phyloP scores from a whole-genome alignment of 2,329 filamentous ascomycete genomes.

The Penicillium occitanis region DNA sequence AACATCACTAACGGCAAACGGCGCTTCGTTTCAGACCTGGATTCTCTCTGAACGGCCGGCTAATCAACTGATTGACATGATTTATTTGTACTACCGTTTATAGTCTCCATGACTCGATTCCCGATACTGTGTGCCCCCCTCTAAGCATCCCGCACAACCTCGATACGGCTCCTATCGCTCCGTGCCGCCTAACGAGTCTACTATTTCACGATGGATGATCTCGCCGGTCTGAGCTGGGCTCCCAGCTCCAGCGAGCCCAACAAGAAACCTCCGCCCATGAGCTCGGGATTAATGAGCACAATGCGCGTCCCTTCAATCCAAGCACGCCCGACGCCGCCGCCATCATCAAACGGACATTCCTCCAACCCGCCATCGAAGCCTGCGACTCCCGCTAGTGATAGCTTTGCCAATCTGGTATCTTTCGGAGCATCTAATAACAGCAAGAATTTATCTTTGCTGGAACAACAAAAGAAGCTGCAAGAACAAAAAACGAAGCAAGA shows the following conservation, averaged over 20 bases:
- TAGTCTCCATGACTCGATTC: constrained; percentile 1
- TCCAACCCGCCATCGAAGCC: constrained; percentile 43
- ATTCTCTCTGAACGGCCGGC: not conserved
- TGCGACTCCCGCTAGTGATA: constrained; percentile 46
- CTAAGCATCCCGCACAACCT: not conserved
- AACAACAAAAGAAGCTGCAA: constrained; percentile 67
- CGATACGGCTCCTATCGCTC: not conserved
- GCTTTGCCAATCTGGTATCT: constrained; percentile 66
- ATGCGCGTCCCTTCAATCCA: constrained; percentile 42
- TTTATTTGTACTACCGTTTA: not conserved
- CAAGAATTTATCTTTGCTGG: constrained; percentile 68
- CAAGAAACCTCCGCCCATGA: constrained; percentile 40
- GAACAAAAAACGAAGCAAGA: constrained; percentile 76
- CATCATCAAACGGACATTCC: constrained; percentile 26
- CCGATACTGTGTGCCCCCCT: not conserved
- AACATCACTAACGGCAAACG: not conserved
- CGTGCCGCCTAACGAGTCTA: not conserved
- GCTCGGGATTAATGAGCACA: constrained; percentile 36
- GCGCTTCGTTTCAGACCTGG: not conserved
- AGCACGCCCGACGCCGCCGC: constrained; percentile 45
- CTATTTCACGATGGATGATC: constrained; percentile 44
- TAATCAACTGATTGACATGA: not conserved
- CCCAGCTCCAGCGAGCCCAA: constrained; percentile 35
- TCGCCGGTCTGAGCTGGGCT: constrained; percentile 49
- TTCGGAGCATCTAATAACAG: constrained; percentile 53